Percentiles rank a stretch among this genome's conserved stretches.
Conservation (phyloP, 2,329 filamentous ascomycete species). For the Aspergillus latus region DNA sequence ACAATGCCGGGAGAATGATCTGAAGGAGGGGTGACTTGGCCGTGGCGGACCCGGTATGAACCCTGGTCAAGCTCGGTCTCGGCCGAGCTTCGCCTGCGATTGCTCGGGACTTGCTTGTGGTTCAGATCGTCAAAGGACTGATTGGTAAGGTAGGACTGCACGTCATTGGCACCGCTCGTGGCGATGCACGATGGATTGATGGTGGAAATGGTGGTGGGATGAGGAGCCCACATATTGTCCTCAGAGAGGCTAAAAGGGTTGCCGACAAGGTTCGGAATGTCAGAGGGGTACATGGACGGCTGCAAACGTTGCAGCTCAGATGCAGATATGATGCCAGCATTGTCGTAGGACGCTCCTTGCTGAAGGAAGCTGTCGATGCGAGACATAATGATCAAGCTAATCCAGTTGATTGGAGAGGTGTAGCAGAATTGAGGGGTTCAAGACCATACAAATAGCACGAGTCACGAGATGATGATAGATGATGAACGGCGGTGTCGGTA, state of each 20-base stretch:
- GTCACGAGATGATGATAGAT: neutral
- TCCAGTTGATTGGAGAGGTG: neutral
- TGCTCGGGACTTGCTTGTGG: neutral
- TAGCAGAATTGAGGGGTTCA: neutral
- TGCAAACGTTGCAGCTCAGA: constrained; percentile 3
- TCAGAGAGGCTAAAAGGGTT: neutral
- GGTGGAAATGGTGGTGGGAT: neutral
- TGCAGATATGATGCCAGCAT: neutral
- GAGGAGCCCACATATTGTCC: neutral
- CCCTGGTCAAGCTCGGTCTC: constrained; percentile 16
- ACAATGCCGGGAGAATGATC: constrained; percentile 20
- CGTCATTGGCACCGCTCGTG: neutral
- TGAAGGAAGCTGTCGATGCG: constrained; percentile 29
- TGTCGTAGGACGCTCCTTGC: constrained; percentile 4
- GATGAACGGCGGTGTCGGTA: neutral
- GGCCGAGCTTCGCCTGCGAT: neutral
- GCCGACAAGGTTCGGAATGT: neutral
- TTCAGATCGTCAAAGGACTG: neutral
- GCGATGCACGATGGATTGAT: constrained; percentile 4
- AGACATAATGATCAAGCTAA: constrained; percentile 14
- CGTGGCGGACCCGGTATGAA: constrained; percentile 38
- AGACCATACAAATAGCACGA: neutral
- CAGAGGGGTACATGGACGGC: neutral
- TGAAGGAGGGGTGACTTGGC: constrained; percentile 39
- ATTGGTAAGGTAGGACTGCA: neutral